These are phyloP conservation scores for Grigorovia transvaalensis DNA, from an alignment of 805 yeast species.

Conservation along the genomic window DNA sequence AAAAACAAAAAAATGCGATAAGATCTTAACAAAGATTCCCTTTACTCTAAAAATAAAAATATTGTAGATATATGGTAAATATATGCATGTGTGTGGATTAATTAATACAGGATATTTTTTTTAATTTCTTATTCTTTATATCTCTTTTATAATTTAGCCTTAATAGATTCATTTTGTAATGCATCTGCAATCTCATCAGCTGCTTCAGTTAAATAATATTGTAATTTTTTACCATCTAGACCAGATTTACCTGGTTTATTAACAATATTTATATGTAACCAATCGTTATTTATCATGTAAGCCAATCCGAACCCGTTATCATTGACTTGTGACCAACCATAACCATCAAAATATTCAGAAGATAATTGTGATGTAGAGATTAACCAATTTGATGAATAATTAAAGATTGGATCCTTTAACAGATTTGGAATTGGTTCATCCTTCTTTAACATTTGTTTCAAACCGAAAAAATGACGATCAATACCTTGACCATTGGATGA, in stretches of 20 bases:
- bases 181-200: constrained; percentile 73
- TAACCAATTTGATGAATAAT: constrained; percentile 76
- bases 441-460: constrained; percentile 58
- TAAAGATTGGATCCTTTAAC: constrained; percentile 64
- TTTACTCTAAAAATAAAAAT: too few species aligned
- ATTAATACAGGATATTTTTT: neutral
- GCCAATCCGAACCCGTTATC: constrained; percentile 92
- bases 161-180: constrained; percentile 25
- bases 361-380: constrained; percentile 84
- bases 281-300: constrained; percentile 79
- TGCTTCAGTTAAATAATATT: constrained; percentile 59
- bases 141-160: constrained; percentile 7
- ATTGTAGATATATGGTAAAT: neutral
- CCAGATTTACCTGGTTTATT: constrained; percentile 36
- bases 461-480: constrained; percentile 88
- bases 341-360: constrained; percentile 75
- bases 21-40: too few species aligned
- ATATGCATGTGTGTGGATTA: neutral
- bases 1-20: too few species aligned
- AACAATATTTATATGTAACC: constrained; percentile 77
- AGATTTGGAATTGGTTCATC: constrained; percentile 52
- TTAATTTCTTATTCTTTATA: neutral
- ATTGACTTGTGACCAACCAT: constrained; percentile 93
- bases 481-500: constrained; percentile 85
- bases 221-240: constrained; percentile 33